Conservation (phyloP, 805 yeast genomes). For the Helenozyma baotianmanensis region DNA sequence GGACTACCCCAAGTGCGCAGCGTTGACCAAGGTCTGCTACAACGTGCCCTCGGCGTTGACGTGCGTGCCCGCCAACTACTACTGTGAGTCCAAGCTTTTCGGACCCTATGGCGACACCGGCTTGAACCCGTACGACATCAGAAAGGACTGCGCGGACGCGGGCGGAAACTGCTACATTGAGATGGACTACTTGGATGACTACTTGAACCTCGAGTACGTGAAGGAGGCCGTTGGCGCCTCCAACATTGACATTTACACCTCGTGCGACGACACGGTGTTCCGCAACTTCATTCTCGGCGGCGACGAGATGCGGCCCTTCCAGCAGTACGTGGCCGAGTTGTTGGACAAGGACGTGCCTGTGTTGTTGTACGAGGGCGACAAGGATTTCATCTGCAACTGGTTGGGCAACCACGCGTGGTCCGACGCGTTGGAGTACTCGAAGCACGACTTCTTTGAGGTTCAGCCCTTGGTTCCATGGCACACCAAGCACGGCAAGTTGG, state of each 20-base stretch:
- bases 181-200: conserved; percentile 46
- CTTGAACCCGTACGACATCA: conserved; percentile 61
- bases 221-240: conserved; percentile 55
- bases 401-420: conserved; percentile 14
- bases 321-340: conserved; percentile 10
- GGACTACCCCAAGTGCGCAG: conserved; percentile 32
- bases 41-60: conserved; percentile 26
- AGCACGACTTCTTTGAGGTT: conserved; percentile 15
- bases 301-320: conserved; percentile 9
- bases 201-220: conserved; percentile 50
- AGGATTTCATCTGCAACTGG: conserved; percentile 17
- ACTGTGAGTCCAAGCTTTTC: conserved; percentile 25
- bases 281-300: conserved; percentile 6
- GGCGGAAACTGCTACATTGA: conserved; percentile 51
- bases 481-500: conserved; percentile 18
- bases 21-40: conserved; percentile 29
- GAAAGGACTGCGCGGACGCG: conserved; percentile 45
- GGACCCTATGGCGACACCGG: conserved; percentile 43
- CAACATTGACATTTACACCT: conserved; percentile 40
- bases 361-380: conserved; percentile 14
- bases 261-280: conserved; percentile 48
- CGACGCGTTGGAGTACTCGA: conserved; percentile 15
- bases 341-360: conserved; percentile 13
- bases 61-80: conserved; percentile 38
- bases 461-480: conserved; percentile 17